Percentiles rank a stretch among this genome's conserved stretches.
Conservation (phyloP, 495 filamentous ascomycete genomes). For the Cercophora scortea region DNA sequence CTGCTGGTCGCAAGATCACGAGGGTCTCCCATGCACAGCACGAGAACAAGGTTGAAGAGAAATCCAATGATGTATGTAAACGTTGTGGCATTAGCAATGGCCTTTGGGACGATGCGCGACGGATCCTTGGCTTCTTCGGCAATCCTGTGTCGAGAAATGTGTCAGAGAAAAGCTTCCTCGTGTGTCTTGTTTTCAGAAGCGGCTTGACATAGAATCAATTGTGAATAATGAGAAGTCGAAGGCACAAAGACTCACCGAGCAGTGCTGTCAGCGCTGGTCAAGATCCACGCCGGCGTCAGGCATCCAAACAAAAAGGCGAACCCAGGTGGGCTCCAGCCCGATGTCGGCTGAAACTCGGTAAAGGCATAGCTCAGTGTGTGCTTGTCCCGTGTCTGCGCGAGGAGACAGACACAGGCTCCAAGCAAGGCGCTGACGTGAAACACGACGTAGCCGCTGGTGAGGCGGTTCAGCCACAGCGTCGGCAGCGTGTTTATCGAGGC, state of each 20-base stretch:
- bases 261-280: conserved; percentile 30
- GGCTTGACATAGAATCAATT: neutral
- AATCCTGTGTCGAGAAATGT: conserved; percentile 22
- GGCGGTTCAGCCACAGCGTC: conserved; percentile 56
- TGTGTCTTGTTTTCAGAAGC: neutral
- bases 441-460: conserved; percentile 57
- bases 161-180: neutral
- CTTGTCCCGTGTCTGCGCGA: conserved; percentile 52
- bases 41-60: conserved; percentile 56
- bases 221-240: neutral
- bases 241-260: conserved; percentile 14
- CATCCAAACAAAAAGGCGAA: conserved; percentile 67
- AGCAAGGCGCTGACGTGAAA: conserved; percentile 56
- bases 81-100: conserved; percentile 50
- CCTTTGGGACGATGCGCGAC: conserved; percentile 50
- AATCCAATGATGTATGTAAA: conserved; percentile 56
- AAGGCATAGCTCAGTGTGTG: conserved; percentile 56
- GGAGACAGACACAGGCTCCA: conserved; percentile 49
- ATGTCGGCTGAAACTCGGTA: conserved; percentile 49
- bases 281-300: conserved; percentile 60
- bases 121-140: conserved; percentile 56
- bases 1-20: conserved; percentile 40
- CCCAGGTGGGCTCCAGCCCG: conserved; percentile 55
- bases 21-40: conserved; percentile 52
- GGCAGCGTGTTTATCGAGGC: conserved; percentile 52